These are phyloP conservation scores for Takakia lepidozioides DNA, from an alignment of 225 moss, liverwort and hornwort species.

Conservation along the genomic window DNA sequence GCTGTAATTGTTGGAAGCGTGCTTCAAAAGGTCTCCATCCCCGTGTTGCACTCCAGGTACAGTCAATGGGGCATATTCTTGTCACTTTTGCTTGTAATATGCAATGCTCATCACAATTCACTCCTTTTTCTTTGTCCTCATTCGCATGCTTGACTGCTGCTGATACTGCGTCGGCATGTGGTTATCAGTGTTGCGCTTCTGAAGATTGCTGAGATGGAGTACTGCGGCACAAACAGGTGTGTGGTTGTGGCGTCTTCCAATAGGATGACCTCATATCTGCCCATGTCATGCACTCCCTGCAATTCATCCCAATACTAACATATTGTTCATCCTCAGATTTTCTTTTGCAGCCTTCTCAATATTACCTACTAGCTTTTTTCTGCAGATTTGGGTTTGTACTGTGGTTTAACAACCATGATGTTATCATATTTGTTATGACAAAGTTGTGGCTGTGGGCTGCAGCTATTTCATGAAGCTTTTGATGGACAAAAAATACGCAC, in stretches of 20 bases:
- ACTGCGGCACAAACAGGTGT: conserved; percentile 91
- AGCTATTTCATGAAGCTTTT: conserved; percentile 95
- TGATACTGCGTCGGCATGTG: background rate
- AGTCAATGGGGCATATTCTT: no score
- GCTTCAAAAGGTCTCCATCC: conserved; percentile 90
- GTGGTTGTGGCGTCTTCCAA: background rate
- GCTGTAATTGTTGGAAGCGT: conserved; percentile 97
- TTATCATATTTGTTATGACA: no score
- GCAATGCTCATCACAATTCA: background rate
- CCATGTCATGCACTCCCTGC: background rate
- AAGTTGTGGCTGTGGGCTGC: conserved; percentile 8
- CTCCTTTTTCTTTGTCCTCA: no score
- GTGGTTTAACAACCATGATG: no score
- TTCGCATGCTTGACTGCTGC: no score
- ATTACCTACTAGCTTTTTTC: background rate
- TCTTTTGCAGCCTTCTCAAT: no score
- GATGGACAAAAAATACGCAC: conserved; percentile 96
- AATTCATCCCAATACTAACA: no score
- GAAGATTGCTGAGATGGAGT: conserved; percentile 83
- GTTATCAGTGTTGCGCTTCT: conserved; percentile 76
- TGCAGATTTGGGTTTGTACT: no score
- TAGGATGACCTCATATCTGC: no score
- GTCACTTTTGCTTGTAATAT: background rate
- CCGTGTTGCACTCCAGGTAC: conserved; percentile 88
- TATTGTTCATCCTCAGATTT: no score